These are phyloP conservation scores for Rhodotorula kratochvilovae DNA, from an alignment of 768 basidiomycete species.

Conservation along the genomic window DNA sequence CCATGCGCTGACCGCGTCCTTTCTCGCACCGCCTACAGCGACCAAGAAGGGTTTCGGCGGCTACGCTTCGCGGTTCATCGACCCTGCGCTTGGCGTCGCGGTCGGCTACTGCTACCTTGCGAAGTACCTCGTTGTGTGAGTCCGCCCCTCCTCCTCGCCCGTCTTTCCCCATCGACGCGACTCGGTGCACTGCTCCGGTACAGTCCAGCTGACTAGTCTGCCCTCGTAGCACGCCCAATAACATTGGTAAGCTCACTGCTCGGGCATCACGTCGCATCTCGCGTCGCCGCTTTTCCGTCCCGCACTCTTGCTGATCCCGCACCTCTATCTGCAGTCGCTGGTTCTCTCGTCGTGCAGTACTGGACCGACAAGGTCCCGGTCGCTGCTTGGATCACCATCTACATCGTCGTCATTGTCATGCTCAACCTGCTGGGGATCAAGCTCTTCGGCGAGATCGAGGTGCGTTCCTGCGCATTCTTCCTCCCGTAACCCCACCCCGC, in stretches of 20 bases:
- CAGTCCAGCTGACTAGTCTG: not conserved
- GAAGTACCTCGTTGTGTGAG: slow-evolving; percentile 15
- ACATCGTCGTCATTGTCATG: slow-evolving; percentile 11
- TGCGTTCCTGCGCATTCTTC: not conserved
- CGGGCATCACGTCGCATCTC: no score
- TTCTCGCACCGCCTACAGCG: not conserved
- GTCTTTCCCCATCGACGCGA: no score
- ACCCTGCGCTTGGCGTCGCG: slow-evolving; percentile 47
- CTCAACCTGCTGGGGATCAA: slow-evolving; percentile 37
- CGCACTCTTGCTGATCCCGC: not conserved
- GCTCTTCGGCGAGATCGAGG: slow-evolving; percentile 30
- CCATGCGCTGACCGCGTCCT: no score
- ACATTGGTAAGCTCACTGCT: not conserved
- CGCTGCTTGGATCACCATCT: slow-evolving; percentile 32
- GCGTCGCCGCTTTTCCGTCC: not conserved
- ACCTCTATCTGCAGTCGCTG: not conserved
- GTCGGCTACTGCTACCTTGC: slow-evolving; percentile 38
- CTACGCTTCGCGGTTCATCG: slow-evolving; percentile 49
- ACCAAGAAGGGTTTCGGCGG: slow-evolving; percentile 43
- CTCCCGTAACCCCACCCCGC: no score
- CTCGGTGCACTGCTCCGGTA: no score
- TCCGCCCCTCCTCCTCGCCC: not conserved
- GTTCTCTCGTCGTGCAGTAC: slow-evolving; percentile 19
- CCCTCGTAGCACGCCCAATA: not conserved
- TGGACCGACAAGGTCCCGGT: slow-evolving; percentile 30